These are phyloP conservation scores for Cladosporium sp. DNA, from an alignment of 2,329 filamentous ascomycete species.

Conservation along the genomic window DNA sequence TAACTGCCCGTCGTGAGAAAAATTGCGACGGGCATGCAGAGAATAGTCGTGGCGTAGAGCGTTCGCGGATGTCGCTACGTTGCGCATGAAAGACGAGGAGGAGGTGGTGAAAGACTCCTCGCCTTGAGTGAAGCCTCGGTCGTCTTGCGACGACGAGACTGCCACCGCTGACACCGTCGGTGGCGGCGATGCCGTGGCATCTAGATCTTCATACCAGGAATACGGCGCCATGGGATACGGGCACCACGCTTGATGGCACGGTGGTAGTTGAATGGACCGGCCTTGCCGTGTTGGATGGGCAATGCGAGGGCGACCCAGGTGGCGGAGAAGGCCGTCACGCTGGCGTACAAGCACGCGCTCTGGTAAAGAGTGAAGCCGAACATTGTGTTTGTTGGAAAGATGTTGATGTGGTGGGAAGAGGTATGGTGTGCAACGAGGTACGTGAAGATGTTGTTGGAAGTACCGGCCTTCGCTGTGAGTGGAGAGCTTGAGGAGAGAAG, in stretches of 20 bases:
- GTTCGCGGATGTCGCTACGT: slow-evolving; percentile 19
- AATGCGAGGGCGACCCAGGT: slow-evolving; percentile 33
- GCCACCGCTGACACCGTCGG: slow-evolving; percentile 18
- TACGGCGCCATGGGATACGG: slow-evolving; percentile 35
- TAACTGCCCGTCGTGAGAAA: background rate
- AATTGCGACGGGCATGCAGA: slow-evolving; percentile 9
- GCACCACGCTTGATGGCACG: slow-evolving; percentile 29
- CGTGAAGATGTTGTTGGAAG: slow-evolving; percentile 7
- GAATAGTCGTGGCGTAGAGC: slow-evolving; percentile 14
- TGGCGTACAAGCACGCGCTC: slow-evolving; percentile 34
- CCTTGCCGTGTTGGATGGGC: slow-evolving; percentile 33
- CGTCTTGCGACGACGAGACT: slow-evolving; percentile 17
- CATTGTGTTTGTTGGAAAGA: slow-evolving; percentile 8
- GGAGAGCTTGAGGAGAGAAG: slow-evolving; percentile 11
- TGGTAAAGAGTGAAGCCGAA: slow-evolving; percentile 28
- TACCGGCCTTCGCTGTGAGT: slow-evolving; percentile 17
- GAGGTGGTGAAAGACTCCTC: slow-evolving; percentile 10
- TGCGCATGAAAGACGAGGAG: slow-evolving; percentile 13
- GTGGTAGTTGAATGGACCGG: slow-evolving; percentile 37
- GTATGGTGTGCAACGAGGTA: background rate
- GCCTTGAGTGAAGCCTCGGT: slow-evolving; percentile 15
- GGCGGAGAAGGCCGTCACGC: slow-evolving; percentile 33
- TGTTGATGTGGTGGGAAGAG: background rate
- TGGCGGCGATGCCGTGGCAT: slow-evolving; percentile 12
- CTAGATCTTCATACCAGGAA: slow-evolving; percentile 25